phyloP scores from a whole-genome alignment of 495 filamentous ascomycete genomes.

The Neurospora tetrasperma region DNA sequence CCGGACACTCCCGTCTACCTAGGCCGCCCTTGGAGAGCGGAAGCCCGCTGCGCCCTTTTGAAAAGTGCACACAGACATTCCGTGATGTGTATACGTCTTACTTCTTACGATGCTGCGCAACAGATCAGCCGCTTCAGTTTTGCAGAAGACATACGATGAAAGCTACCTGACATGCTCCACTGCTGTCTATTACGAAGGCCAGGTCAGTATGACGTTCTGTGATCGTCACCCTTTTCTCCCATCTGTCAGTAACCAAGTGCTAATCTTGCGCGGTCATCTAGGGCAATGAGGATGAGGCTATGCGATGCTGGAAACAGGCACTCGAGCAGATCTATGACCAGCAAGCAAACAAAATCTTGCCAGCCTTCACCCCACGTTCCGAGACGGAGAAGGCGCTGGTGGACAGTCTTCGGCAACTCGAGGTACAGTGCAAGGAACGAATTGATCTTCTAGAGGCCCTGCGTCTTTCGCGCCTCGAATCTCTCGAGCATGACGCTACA shows the following conservation, averaged over 20 bases:
- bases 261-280: slow-evolving; percentile 27
- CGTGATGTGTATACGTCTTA: slow-evolving; percentile 3
- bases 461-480: slow-evolving; percentile 60
- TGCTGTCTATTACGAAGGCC: slow-evolving; percentile 87
- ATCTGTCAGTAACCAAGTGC: not conserved
- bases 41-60: not conserved
- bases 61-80: not conserved
- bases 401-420: slow-evolving; percentile 70
- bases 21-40: not conserved
- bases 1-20: not conserved
- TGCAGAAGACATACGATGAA: slow-evolving; percentile 98
- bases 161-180: slow-evolving; percentile 89
- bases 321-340: slow-evolving; percentile 87
- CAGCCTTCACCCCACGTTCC: slow-evolving; percentile 59
- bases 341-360: slow-evolving; percentile 62
- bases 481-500: slow-evolving; percentile 20
- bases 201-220: slow-evolving; percentile 42
- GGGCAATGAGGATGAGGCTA: slow-evolving; percentile 88
- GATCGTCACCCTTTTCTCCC: not conserved
- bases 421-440: slow-evolving; percentile 87
- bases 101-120: slow-evolving; percentile 59
- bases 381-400: slow-evolving; percentile 80
- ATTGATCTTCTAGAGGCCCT: slow-evolving; percentile 83
- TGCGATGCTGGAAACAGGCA: slow-evolving; percentile 83
- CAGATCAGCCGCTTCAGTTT: slow-evolving; percentile 56